A percentile compares a stretch with the other conserved stretches of the same genome.
Evolutionary conservation across 2,329 filamentous ascomycete genomes (phyloP).

Genomic region (Laburnicola sp.): DNA sequence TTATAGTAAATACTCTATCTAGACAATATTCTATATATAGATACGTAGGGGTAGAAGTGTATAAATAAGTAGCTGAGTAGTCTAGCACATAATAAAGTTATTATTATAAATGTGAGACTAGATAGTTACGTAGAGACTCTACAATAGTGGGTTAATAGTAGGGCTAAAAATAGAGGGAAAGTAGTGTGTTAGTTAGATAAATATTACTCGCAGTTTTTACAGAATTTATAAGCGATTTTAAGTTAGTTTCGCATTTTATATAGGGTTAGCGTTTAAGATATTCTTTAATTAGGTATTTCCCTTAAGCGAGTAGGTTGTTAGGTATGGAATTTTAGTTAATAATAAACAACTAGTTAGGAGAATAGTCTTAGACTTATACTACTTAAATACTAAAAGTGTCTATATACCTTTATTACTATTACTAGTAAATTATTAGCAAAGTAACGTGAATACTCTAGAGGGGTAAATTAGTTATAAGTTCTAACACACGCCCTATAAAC

Average conservation of each 20-base stretch:
- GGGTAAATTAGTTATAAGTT: no score
- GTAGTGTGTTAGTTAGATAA: conserved; percentile 53
- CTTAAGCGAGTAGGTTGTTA: no score
- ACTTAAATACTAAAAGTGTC: no score
- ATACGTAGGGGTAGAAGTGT: conserved; percentile 56
- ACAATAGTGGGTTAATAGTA: conserved; percentile 45
- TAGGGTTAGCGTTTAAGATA: not conserved
- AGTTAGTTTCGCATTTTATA: not conserved
- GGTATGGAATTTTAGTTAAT: no score
- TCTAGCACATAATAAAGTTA: conserved; percentile 60
- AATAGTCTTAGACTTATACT: no score
- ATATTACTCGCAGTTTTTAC: conserved; percentile 56
- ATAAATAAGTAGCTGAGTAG: conserved; percentile 71
- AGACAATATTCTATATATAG: conserved; percentile 63
- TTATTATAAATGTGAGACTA: conserved; percentile 69
- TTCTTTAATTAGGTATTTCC: no score
- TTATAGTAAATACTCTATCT: conserved; percentile 74
- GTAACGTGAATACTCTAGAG: no score
- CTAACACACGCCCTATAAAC: no score
- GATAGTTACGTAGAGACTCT: conserved; percentile 75
- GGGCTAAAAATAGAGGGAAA: conserved; percentile 32
- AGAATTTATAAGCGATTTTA: conserved; percentile 21
- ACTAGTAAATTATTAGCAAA: no score
- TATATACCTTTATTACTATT: no score
- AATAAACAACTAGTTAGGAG: no score